Percentiles rank a stretch among this genome's conserved stretches.
Conservation (phyloP, 2,329 filamentous ascomycete species). For the Monosporascus sp. region DNA sequence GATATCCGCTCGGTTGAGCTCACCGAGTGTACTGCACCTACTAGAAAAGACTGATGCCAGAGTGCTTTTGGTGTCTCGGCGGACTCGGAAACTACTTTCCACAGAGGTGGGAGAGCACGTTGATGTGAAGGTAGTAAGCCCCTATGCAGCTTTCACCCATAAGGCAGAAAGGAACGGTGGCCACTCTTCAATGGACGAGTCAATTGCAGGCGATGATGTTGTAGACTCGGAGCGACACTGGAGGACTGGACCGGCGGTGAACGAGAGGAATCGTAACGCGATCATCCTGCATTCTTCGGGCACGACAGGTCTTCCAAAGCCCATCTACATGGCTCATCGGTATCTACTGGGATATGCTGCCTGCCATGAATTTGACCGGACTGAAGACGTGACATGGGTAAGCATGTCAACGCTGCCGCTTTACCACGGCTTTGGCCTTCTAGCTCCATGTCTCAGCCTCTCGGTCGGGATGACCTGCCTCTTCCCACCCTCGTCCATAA, state of each 20-base stretch:
- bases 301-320: constrained; percentile 30
- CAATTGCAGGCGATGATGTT: neutral
- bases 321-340: constrained; percentile 25
- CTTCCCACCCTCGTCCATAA: constrained; percentile 21
- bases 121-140: neutral
- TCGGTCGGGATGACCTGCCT: constrained; percentile 23
- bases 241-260: constrained; percentile 3
- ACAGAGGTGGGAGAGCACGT: neutral
- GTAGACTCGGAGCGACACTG: neutral
- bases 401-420: constrained; percentile 29
- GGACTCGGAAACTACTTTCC: constrained; percentile 5
- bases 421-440: constrained; percentile 29
- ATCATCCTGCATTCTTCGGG: constrained; percentile 29
- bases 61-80: constrained; percentile 9
- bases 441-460: constrained; percentile 25
- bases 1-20: constrained; percentile 17
- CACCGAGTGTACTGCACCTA: constrained; percentile 10
- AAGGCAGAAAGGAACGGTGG: neutral
- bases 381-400: constrained; percentile 13
- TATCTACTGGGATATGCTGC: constrained; percentile 23
- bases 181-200: neutral
- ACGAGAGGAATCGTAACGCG: constrained; percentile 15
- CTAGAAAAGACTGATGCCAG: constrained; percentile 7
- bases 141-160: neutral
- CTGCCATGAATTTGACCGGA: constrained; percentile 19